Evolutionary conservation across 257 asterid species (phyloP).

Genomic region (Primulina tabacum): DNA sequence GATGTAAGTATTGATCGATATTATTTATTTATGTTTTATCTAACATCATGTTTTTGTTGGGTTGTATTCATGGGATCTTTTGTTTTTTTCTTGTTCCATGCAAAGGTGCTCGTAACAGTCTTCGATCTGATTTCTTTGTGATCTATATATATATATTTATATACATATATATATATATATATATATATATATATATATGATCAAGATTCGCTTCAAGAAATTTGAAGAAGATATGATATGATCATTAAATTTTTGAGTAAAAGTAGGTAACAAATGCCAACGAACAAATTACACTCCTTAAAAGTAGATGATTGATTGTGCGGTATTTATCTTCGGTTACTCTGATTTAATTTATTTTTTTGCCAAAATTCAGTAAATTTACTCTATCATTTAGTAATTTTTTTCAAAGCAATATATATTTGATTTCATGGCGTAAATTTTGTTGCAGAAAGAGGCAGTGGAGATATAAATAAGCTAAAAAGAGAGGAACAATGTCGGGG

Average conservation of each 20-base stretch:
- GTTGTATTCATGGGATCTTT: neutral
- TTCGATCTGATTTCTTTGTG: neutral
- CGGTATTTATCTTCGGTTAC: neutral
- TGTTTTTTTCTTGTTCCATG: neutral
- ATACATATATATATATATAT: no score
- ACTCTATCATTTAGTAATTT: neutral
- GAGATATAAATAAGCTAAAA: no score
- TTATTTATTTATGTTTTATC: no score
- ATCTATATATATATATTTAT: no score
- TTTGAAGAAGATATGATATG: neutral
- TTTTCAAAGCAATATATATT: no score
- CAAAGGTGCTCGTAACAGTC: neutral
- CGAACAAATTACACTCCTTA: neutral
- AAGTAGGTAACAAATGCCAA: neutral
- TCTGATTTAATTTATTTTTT: neutral
- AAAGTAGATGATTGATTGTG: neutral
- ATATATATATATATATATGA: no score
- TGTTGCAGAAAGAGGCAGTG: neutral
- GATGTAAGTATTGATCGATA: no score
- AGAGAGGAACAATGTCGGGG: conserved; percentile 22
- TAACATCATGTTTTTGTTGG: neutral
- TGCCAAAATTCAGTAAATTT: no score
- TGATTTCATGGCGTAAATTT: neutral
- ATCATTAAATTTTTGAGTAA: no score
- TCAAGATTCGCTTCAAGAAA: neutral